Evolutionary conservation across 2,329 filamentous ascomycete species (phyloP), one percentile per base, ranked within the genome.

Genomic region (Paramyrothecium roridum): DNA sequence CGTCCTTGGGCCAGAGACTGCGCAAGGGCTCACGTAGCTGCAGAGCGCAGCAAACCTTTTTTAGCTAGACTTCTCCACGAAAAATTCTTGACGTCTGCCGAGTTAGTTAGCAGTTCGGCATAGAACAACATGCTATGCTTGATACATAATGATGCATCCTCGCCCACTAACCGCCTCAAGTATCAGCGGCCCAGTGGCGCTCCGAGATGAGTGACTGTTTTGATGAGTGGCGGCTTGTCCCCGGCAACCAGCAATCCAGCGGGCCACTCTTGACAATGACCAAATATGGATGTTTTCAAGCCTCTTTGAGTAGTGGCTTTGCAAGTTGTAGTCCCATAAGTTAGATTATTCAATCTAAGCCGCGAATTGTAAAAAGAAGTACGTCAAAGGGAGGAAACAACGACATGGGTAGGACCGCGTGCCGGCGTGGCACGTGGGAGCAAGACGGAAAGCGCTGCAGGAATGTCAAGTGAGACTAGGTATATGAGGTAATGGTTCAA

Each of bases 11-110:
- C 66, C 60, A 65, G 59, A 68, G 61, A 62, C 66, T 59, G 66
- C 61, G 67, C 23, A 19, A 20, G 33, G 49, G n/a, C n/a, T 40
- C 21, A 63, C 65, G 61, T 63, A 56, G 65, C 69, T 68, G 69
- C 67, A 61, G 59, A 62, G 56, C 64, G 60, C 59, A 62, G 66
- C 63, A 59, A 59, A 17, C 52, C 50, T 58, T 65, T 62, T 60
- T 64, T 72, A 72, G 69, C 67, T 72, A 72, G 70, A 72, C 69
- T 69, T 70, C 59, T 66, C 62, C 61, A 65, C n/a, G 37, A 66
- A 67, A n/a, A 63, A 63, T 59, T 58, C 61, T 56, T 58, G 56
- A 59, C 61, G 63, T 56, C 65, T 61, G 57, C 37, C 30, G 37
- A 33, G n/a, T 21, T 16, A 43, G 37, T 43, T 43, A 43, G 37